Evolutionary conservation across 805 yeast species (phyloP), one percentile per base, ranked within the genome.

Genomic region (Candida koratica): DNA sequence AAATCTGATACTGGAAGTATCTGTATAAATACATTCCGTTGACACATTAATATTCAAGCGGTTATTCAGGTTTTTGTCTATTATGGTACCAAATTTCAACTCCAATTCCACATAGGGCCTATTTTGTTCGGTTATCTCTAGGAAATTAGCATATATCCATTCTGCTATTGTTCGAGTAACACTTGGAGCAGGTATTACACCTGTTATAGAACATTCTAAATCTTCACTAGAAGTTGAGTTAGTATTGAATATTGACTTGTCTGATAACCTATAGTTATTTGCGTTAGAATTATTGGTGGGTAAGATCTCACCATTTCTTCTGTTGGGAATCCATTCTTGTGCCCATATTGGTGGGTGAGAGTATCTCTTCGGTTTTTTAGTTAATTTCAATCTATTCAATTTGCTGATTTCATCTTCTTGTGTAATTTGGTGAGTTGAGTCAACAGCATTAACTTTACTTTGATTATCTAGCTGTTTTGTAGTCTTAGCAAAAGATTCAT

Each of bases 91-190:
- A 47, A 81, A 74, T 52, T 84, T 84, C 51, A 82, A 64, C 59
- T 84, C 94, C 48, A 84, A 59, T 62, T 84, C 94, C 18, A 84
- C 67, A 42, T 52, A 48, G 48, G 66, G 74, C 15, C 79, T 67
- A 48, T 69, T 72, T 26, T 74, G 75, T 15, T 62, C 64, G 25
- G 77, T 73, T 25, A 85, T 71, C 22, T 84, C 84, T 29, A 71
- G 70, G 31, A 87, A 68, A 44, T 84, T 81, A 13, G 94, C 88
- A 67, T 83, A 88, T 6, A 89, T 71, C 97, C 97, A 89, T 48
- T 82, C 86, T 15, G 93, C 83, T 5, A 89, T 77, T 22, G 84
- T 77, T 51, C 89, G 76, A 5, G 89, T 83, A 40, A 85, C 67
- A 49, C 86, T 90, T 51, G 86, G 87, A 32, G 84, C 75, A 1